Conservation (phyloP, 805 yeast genomes). For the Saccharomycopsis olivae region DNA sequence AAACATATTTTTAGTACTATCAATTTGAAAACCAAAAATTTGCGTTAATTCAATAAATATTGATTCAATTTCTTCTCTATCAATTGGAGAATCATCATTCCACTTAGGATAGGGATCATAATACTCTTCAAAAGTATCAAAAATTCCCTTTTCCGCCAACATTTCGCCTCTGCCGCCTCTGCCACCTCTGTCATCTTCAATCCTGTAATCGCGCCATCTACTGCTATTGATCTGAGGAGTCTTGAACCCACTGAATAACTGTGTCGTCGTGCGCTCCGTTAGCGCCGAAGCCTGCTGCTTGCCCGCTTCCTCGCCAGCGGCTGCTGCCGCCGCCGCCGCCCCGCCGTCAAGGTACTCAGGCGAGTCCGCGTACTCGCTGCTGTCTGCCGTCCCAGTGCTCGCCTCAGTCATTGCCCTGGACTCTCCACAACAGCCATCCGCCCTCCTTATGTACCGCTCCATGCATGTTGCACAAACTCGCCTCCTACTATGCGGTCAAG, state of each 20-base stretch:
- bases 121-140: slow-evolving; percentile 32
- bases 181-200: slow-evolving; percentile 25
- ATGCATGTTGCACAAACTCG: too few species aligned
- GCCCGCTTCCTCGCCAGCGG: too few species aligned
- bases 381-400: background rate
- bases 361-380: slow-evolving; percentile 25
- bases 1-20: slow-evolving; percentile 55
- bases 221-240: slow-evolving; percentile 86
- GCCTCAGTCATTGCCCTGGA: too few species aligned
- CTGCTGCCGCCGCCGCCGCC: too few species aligned
- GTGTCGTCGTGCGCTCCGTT: slow-evolving; percentile 28
- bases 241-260: slow-evolving; percentile 94
- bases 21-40: slow-evolving; percentile 60
- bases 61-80: slow-evolving; percentile 42
- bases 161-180: slow-evolving; percentile 26
- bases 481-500: too few species aligned
- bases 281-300: too few species aligned
- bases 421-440: too few species aligned
- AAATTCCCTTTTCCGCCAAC: slow-evolving; percentile 31
- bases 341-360: slow-evolving; percentile 23
- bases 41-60: slow-evolving; percentile 42
- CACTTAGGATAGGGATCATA: slow-evolving; percentile 47
- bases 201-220: slow-evolving; percentile 37
- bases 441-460: too few species aligned
- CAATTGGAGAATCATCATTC: slow-evolving; percentile 34